Conservation (phyloP, 2,329 filamentous ascomycete genomes). For the Fusarium nurragi region DNA sequence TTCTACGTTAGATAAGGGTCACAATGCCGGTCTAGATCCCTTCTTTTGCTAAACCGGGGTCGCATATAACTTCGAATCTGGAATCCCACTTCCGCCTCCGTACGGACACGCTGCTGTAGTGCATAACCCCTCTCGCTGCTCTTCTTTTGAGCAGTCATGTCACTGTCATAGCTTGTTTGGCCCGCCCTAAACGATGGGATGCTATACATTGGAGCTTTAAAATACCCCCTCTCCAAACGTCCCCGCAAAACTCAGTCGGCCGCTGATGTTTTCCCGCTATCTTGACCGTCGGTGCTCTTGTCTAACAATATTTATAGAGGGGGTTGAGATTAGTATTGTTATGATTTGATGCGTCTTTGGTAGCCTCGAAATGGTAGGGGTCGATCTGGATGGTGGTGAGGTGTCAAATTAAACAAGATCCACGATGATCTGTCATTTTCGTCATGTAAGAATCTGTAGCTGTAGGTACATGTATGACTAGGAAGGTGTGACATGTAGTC, state of each 20-base stretch:
- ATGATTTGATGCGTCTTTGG: too few relatives aligned
- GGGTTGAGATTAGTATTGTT: too few relatives aligned
- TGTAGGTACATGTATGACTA: neutral
- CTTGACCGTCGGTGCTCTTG: too few relatives aligned
- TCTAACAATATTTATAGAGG: too few relatives aligned
- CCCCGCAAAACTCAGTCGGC: neutral
- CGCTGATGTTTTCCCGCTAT: neutral
- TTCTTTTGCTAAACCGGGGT: neutral
- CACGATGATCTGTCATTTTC: neutral
- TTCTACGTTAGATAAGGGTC: neutral
- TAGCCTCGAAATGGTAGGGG: too few relatives aligned
- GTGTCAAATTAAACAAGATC: neutral
- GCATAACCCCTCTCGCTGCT: neutral
- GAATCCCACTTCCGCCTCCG: neutral
- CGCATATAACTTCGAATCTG: neutral
- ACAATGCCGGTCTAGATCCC: neutral
- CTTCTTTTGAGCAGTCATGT: neutral
- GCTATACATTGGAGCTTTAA: too few relatives aligned
- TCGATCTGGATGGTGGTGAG: neutral
- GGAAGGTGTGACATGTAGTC: neutral
- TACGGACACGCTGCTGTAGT: neutral
- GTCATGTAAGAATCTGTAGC: neutral
- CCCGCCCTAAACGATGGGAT: neutral
- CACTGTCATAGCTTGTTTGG: neutral
- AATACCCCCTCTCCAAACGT: neutral